Conservation (phyloP, 2,329 filamentous ascomycete genomes). For the Cercospora brassicicola region DNA sequence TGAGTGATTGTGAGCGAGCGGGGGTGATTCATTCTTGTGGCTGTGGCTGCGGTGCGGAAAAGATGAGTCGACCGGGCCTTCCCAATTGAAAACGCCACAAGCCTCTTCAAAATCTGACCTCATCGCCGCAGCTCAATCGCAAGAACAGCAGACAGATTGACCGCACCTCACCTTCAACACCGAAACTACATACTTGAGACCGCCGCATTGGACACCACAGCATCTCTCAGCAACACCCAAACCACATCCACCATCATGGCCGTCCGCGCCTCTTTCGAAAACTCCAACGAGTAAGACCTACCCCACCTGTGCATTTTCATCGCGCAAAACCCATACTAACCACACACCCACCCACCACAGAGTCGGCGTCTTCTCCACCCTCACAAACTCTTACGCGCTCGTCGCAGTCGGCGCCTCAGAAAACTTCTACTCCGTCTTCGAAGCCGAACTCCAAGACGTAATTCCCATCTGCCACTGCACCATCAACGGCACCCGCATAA, state of each 20-base stretch:
- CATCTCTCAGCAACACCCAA: conserved; percentile 15
- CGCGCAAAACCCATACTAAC: conserved; percentile 19
- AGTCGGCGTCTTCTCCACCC: conserved; percentile 92
- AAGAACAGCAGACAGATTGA: not conserved
- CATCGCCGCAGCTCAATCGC: conserved; percentile 2
- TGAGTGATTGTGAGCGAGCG: conserved; percentile 3
- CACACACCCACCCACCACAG: conserved; percentile 49
- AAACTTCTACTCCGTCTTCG: conserved; percentile 99
- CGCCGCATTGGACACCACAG: conserved; percentile 13
- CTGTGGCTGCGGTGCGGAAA: conserved; percentile 2
- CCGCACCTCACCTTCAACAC: not conserved
- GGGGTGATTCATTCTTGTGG: not conserved
- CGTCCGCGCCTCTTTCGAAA: conserved; percentile 70
- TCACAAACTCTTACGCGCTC: conserved; percentile 96
- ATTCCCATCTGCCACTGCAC: conserved; percentile 96
- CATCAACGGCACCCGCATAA: conserved; percentile 93
- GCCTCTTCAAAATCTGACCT: conserved; percentile 3
- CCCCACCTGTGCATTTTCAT: conserved; percentile 25
- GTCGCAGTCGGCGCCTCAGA: conserved; percentile 93
- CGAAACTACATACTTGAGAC: not conserved
- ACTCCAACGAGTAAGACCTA: conserved; percentile 75
- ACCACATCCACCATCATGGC: conserved; percentile 46
- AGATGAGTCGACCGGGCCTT: conserved; percentile 4
- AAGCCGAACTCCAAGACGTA: conserved; percentile 94
- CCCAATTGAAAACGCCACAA: conserved; percentile 5